Evolutionary conservation across 169 alveolate species (phyloP).

Genomic region (Babesia ovis): DNA sequence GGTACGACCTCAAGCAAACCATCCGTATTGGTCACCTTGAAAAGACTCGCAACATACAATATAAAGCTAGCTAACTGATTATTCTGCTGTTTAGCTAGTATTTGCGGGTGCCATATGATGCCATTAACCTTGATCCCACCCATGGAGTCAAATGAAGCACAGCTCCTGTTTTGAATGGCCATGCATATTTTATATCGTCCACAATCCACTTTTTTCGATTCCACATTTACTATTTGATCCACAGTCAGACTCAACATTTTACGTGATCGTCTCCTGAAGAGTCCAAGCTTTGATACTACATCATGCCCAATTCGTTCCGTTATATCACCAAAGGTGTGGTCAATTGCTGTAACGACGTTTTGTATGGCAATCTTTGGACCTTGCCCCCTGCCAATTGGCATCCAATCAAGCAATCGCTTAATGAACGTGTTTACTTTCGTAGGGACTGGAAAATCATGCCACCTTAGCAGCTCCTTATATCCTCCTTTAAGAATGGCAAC

Average conservation of each 20-base stretch:
- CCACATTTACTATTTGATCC: not conserved
- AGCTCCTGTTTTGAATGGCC: not conserved
- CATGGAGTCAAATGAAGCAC: conserved; percentile 28
- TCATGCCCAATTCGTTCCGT: not conserved
- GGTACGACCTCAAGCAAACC: conserved; percentile 40
- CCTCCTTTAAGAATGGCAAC: conserved; percentile 54
- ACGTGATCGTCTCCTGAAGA: not conserved
- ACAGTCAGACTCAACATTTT: not conserved
- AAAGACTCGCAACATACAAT: conserved; percentile 19
- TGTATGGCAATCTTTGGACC: conserved; percentile 24
- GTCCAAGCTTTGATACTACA: not conserved
- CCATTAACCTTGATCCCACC: conserved; percentile 55
- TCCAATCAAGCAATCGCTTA: conserved; percentile 12
- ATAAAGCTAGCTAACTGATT: conserved; percentile 1
- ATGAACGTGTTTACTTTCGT: conserved; percentile 7
- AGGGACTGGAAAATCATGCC: conserved; percentile 34
- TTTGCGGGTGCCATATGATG: conserved; percentile 36
- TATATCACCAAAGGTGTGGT: conserved; percentile 2
- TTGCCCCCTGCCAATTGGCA: conserved; percentile 20
- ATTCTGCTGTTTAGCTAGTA: conserved; percentile 4
- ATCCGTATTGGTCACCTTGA: conserved; percentile 42
- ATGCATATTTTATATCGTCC: not conserved
- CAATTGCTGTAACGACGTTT: conserved; percentile 15
- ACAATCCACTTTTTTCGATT: not conserved
- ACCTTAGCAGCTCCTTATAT: conserved; percentile 41